Conservation (phyloP, 352 stramenopile genomes). For the Globisporangium sylvaticum region DNA sequence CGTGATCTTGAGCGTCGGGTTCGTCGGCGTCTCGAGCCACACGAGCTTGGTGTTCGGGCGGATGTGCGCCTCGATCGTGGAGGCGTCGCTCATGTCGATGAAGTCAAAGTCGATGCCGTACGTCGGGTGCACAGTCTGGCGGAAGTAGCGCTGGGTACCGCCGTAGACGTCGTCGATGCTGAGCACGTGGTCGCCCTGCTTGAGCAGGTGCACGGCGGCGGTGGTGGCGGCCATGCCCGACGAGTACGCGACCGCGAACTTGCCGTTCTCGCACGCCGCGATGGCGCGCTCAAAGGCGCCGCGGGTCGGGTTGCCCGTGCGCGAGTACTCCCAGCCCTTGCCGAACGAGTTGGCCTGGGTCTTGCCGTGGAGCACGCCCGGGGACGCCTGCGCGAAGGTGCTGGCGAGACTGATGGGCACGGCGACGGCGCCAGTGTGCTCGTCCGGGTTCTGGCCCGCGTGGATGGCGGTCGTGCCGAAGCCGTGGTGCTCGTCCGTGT, state of each 20-base stretch:
- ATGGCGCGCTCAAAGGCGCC: conserved; percentile 92
- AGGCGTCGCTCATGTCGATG: conserved; percentile 89
- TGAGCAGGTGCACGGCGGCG: conserved; percentile 85
- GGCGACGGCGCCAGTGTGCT: conserved; percentile 73
- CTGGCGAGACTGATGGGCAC: conserved; percentile 91
- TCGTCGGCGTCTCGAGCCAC: conserved; percentile 92
- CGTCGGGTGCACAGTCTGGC: conserved; percentile 86
- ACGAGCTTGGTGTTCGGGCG: conserved; percentile 92
- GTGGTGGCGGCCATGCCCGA: conserved; percentile 90
- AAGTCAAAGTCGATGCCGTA: conserved; percentile 94
- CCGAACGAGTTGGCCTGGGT: conserved; percentile 88
- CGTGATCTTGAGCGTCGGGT: conserved; percentile 94
- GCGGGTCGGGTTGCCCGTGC: conserved; percentile 94
- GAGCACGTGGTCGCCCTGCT: conserved; percentile 92
- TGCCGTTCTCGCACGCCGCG: conserved; percentile 89
- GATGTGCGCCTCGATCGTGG: conserved; percentile 76
- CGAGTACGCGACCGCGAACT: conserved; percentile 85
- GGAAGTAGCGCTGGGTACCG: conserved; percentile 93
- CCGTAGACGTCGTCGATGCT: conserved; percentile 95
- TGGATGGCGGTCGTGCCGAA: conserved; percentile 86
- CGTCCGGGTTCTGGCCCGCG: conserved; percentile 72
- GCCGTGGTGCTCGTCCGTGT: conserved; percentile 73
- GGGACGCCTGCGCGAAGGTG: conserved; percentile 85
- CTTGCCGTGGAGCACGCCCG: conserved; percentile 69
- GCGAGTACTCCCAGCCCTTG: conserved; percentile 95